A percentile compares a stretch with the other conserved stretches of the same genome.
These are phyloP conservation scores for Mercurialis annua DNA, from an alignment of 345 rosid genomes.

Conservation along the genomic window DNA sequence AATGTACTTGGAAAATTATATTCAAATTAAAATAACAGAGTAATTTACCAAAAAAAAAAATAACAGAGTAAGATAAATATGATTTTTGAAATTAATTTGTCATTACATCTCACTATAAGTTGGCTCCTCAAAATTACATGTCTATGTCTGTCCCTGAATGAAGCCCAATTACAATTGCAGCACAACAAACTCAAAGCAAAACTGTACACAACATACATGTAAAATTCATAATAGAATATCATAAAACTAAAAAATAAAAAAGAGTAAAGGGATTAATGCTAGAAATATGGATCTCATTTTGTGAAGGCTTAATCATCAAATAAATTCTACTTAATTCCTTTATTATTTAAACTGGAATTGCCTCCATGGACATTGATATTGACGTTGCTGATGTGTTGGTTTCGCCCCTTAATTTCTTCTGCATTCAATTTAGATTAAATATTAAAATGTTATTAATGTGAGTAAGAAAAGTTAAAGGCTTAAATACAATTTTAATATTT, in stretches of 20 bases:
- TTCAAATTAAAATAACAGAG: too few species aligned
- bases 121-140: too few species aligned
- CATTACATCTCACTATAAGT: too few species aligned
- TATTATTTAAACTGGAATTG: constrained; percentile 17
- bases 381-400: constrained; percentile 19
- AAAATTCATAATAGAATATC: too few species aligned
- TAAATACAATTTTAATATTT: too few species aligned
- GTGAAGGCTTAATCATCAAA: too few species aligned
- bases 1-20: too few species aligned
- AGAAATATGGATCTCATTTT: not conserved
- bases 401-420: constrained; percentile 20
- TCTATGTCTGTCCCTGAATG: too few species aligned
- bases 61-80: too few species aligned
- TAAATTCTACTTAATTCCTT: not conserved
- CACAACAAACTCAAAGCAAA: not conserved
- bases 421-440: not conserved
- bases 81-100: too few species aligned
- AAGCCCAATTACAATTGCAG: not conserved
- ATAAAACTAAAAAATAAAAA: not conserved
- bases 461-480: too few species aligned
- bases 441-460: not conserved
- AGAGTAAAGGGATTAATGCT: not conserved
- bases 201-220: not conserved
- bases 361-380: constrained; percentile 31
- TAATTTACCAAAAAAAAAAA: too few species aligned